Percentiles rank a stretch among this genome's conserved stretches.
Conservation (phyloP, 148 eudicot species). For the Linanthus parryae region DNA sequence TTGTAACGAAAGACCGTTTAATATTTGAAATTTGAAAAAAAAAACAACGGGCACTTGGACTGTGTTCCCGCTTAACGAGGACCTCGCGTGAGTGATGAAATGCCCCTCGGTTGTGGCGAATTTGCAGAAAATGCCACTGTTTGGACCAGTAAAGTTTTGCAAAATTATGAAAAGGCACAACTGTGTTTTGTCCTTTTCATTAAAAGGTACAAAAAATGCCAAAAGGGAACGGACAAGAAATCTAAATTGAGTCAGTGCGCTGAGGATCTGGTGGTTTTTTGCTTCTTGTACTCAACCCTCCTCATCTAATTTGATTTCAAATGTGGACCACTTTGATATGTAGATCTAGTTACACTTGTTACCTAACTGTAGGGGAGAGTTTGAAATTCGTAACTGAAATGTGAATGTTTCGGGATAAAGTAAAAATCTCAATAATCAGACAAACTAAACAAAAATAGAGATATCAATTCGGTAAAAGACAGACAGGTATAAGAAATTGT, state of each 20-base stretch:
- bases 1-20: constrained; percentile 2
- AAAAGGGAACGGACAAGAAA: constrained; percentile 2
- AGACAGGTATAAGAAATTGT: no score
- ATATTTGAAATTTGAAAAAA: constrained; percentile 20
- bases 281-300: no score
- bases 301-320: no score
- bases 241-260: constrained; percentile 6
- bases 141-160: neutral
- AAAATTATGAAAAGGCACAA: constrained; percentile 13
- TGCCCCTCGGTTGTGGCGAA: constrained; percentile 5
- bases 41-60: constrained; percentile 7
- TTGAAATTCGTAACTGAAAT: no score
- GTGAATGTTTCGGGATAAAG: no score
- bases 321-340: no score
- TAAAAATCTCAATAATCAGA: no score
- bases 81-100: neutral
- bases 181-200: constrained; percentile 5
- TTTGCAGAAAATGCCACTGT: neutral
- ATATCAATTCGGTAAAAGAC: no score
- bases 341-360: no score
- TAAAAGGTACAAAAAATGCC: constrained; percentile 1
- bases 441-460: no score
- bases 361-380: no score
- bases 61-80: constrained; percentile 10
- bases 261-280: neutral